phyloP scores from a whole-genome alignment of 768 basidiomycete species.

The Rhizopogon vulgaris region DNA sequence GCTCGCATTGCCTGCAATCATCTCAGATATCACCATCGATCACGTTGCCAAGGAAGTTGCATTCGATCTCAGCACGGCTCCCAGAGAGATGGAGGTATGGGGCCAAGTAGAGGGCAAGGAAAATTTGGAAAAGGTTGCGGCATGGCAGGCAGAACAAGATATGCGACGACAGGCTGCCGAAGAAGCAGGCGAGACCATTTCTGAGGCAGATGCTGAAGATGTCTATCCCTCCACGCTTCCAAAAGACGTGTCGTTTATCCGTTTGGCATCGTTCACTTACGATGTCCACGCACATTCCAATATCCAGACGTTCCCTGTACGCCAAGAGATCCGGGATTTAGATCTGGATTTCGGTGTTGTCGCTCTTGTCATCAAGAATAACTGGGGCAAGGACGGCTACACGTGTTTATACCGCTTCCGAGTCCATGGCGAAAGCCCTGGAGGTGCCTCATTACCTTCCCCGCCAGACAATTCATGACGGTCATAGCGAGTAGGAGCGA shows the following conservation, averaged over 20 bases:
- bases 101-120: conserved; percentile 76
- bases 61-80: conserved; percentile 75
- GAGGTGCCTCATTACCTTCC: conserved; percentile 33
- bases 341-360: conserved; percentile 83
- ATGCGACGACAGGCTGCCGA: conserved; percentile 26
- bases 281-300: conserved; percentile 45
- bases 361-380: conserved; percentile 69
- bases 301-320: conserved; percentile 75
- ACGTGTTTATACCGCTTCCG: conserved; percentile 89
- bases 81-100: conserved; percentile 88
- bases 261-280: conserved; percentile 66
- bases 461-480: conserved; percentile 18
- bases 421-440: conserved; percentile 62
- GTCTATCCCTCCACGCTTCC: conserved; percentile 44
- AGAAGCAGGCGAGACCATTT: background rate
- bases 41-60: conserved; percentile 83
- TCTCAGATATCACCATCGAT: conserved; percentile 74
- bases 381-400: conserved; percentile 79
- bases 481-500: background rate
- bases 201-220: conserved; percentile 22
- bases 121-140: conserved; percentile 55
- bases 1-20: conserved; percentile 54
- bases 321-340: conserved; percentile 57
- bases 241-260: conserved; percentile 42
- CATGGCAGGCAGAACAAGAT: conserved; percentile 45